Percentiles rank a stretch among this genome's conserved stretches.
These are phyloP conservation scores for Exidia glandulosa DNA, from an alignment of 768 basidiomycete species.

Conservation along the genomic window DNA sequence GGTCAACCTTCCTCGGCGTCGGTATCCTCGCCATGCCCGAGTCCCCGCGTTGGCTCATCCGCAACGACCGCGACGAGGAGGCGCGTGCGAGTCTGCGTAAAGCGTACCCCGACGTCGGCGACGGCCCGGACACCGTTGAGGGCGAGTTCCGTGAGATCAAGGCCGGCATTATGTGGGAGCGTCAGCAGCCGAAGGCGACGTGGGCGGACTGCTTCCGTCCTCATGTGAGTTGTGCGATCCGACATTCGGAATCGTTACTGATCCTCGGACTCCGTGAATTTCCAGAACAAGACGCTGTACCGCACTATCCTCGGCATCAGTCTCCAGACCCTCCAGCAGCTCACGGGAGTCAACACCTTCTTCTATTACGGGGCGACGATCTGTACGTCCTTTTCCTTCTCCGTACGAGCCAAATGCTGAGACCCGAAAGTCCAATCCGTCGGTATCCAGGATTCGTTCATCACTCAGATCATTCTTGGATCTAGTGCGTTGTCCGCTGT, in stretches of 20 bases:
- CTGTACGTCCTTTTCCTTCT: constrained; percentile 4
- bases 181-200: constrained; percentile 21
- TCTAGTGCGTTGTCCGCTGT: background rate
- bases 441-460: constrained; percentile 53
- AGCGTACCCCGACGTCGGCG: constrained; percentile 31
- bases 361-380: constrained; percentile 3
- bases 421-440: constrained; percentile 56
- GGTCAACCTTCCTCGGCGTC: constrained; percentile 48
- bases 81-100: constrained; percentile 37
- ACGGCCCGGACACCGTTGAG: constrained; percentile 30
- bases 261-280: constrained; percentile 5
- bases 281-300: constrained; percentile 46
- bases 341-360: constrained; percentile 61
- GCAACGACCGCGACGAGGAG: constrained; percentile 34
- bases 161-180: background rate
- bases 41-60: constrained; percentile 53
- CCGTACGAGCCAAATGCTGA: background rate
- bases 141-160: constrained; percentile 24
- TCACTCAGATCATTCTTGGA: constrained; percentile 64
- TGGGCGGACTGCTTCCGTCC: constrained; percentile 60
- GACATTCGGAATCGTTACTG: background rate
- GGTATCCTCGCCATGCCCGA: constrained; percentile 67
- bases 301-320: constrained; percentile 53
- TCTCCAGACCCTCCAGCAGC: constrained; percentile 61
- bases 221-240: background rate